phyloP scores from a whole-genome alignment of 2,329 filamentous ascomycete species.

The Diaporthe aspalathi region DNA sequence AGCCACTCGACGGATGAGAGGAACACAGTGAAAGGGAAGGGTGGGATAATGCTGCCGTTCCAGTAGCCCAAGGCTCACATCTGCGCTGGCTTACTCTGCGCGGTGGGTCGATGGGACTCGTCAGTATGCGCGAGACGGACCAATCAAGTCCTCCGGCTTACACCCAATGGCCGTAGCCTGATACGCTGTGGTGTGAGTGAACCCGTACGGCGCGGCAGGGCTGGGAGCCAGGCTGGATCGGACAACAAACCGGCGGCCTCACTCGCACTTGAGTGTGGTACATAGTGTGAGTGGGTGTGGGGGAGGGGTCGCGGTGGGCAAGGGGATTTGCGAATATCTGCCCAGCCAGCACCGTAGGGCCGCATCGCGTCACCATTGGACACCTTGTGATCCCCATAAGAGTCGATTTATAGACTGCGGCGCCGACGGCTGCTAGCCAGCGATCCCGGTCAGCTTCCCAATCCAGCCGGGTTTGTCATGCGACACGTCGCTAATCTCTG shows the following conservation, averaged over 20 bases:
- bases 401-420: conserved; percentile 52
- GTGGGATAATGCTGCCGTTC: conserved; percentile 17
- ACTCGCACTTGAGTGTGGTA: not conserved
- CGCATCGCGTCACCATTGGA: conserved; percentile 49
- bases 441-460: conserved; percentile 57
- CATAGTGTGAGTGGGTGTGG: not conserved
- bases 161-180: conserved; percentile 28
- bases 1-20: not conserved
- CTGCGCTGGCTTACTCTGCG: conserved; percentile 29
- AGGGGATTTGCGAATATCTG: conserved; percentile 26
- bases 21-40: not conserved
- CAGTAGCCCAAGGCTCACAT: conserved; percentile 9
- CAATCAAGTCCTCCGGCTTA: conserved; percentile 33
- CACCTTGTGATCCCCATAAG: conserved; percentile 49
- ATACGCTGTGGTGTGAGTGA: conserved; percentile 19
- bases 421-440: conserved; percentile 46
- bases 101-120: conserved; percentile 20
- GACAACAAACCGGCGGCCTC: conserved; percentile 37
- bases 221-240: conserved; percentile 33
- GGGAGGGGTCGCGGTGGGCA: conserved; percentile 26
- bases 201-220: conserved; percentile 27
- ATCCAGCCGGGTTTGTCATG: conserved; percentile 57
- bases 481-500: conserved; percentile 44
- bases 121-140: conserved; percentile 27
- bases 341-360: conserved; percentile 38